Percentiles rank a stretch among this genome's conserved stretches.
phyloP scores from a whole-genome alignment of 345 rosid genomes.

The Syzygium aqueum region DNA sequence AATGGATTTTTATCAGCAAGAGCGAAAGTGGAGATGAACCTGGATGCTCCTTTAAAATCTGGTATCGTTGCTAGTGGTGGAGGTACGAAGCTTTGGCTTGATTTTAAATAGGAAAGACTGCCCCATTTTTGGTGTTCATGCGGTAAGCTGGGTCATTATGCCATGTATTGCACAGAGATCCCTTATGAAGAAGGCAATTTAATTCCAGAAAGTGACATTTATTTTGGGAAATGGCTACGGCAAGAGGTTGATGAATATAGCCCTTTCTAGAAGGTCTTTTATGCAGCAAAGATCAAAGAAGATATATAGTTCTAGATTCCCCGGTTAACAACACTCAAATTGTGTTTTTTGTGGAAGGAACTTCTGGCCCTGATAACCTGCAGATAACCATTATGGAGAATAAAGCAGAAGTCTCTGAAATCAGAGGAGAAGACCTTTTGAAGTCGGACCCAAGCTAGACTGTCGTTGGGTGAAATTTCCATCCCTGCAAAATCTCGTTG shows the following conservation, averaged over 20 bases:
- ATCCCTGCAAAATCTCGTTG: not conserved
- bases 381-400: not conserved
- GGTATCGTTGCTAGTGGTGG: not conserved
- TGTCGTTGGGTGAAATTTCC: not conserved
- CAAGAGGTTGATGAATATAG: not conserved
- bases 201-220: not conserved
- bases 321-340: not conserved
- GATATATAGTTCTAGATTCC: not conserved
- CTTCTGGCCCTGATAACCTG: not conserved
- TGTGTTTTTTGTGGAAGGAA: not conserved
- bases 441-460: not conserved
- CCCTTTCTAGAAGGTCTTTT: not conserved
- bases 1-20: not conserved
- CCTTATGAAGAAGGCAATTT: not conserved
- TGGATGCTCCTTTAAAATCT: not conserved
- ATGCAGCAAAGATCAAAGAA: not conserved
- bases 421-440: not conserved
- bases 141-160: not conserved
- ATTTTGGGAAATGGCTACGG: not conserved
- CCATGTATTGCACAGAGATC: not conserved
- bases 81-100: not conserved
- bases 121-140: not conserved
- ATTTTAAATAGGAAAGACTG: too few relatives aligned
- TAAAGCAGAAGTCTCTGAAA: not conserved
- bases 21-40: not conserved